Conservation (phyloP, 495 filamentous ascomycete species). For the Penicillium macrosclerotiorum region DNA sequence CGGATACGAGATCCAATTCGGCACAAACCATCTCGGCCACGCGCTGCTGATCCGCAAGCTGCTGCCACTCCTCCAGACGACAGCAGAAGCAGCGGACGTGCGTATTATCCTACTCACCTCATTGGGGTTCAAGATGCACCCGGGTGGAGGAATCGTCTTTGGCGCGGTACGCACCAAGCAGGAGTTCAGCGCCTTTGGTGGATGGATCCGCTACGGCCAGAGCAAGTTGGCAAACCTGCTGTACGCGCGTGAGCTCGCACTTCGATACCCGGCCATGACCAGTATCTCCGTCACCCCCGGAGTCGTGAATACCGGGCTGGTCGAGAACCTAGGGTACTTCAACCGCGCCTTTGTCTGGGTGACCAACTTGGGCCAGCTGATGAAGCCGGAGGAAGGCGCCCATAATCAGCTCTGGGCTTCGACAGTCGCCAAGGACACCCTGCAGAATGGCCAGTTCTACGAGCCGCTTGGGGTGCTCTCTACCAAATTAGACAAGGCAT, state of each 20-base stretch:
- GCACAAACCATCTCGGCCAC: slow-evolving; percentile 63
- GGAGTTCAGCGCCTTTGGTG: slow-evolving; percentile 15
- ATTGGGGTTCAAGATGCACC: slow-evolving; percentile 28
- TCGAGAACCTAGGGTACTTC: slow-evolving; percentile 14
- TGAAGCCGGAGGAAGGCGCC: slow-evolving; percentile 34
- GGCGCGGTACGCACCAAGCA: neutral
- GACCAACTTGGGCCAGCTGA: slow-evolving; percentile 11
- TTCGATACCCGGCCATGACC: slow-evolving; percentile 36
- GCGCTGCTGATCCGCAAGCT: slow-evolving; percentile 56
- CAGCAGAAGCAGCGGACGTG: slow-evolving; percentile 26
- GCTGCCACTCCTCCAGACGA: slow-evolving; percentile 48
- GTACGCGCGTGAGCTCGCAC: slow-evolving; percentile 51
- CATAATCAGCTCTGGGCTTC: slow-evolving; percentile 58
- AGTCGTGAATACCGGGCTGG: slow-evolving; percentile 35
- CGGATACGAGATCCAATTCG: slow-evolving; percentile 64
- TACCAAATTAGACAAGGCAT: slow-evolving; percentile 17
- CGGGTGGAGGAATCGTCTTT: slow-evolving; percentile 52
- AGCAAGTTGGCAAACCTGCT: slow-evolving; percentile 50
- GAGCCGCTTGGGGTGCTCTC: slow-evolving; percentile 44
- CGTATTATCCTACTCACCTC: slow-evolving; percentile 37
- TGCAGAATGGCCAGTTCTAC: slow-evolving; percentile 45
- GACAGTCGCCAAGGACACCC: slow-evolving; percentile 26
- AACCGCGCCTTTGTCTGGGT: slow-evolving; percentile 11
- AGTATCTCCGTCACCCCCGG: slow-evolving; percentile 43
- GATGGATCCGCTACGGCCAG: slow-evolving; percentile 38